A percentile compares a stretch with the other conserved stretches of the same genome.
phyloP scores from a whole-genome alignment of 441 rosid genomes.

The Aquilaria agallochum region DNA sequence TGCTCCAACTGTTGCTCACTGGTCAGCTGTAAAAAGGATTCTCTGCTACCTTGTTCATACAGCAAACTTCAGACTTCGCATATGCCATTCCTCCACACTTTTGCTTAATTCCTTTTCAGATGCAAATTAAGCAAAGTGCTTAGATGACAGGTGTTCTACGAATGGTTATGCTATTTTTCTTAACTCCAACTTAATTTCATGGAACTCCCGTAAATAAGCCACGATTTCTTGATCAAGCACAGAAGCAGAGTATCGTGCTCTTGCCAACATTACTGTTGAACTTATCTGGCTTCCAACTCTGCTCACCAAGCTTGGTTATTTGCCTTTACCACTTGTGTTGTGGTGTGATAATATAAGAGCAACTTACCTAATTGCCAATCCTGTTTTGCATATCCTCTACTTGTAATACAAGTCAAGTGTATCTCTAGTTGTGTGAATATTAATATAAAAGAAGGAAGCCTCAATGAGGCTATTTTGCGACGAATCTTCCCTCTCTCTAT shows the following conservation, averaged over 20 bases:
- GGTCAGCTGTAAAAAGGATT: background rate
- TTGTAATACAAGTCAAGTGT: too few relatives aligned
- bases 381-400: background rate
- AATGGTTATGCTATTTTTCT: background rate
- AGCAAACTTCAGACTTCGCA: background rate
- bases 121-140: background rate
- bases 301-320: too few relatives aligned
- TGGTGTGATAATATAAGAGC: constrained; percentile 1
- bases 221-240: background rate
- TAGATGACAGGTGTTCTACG: background rate
- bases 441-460: too few relatives aligned
- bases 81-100: background rate
- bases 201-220: background rate
- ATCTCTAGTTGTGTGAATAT: too few relatives aligned
- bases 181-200: background rate
- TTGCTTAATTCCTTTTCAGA: background rate
- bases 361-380: constrained; percentile 5
- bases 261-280: background rate
- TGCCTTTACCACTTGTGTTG: background rate
- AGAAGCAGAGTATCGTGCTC: background rate
- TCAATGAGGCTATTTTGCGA: too few relatives aligned
- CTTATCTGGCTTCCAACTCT: background rate
- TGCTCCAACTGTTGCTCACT: background rate
- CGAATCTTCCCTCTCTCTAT: too few relatives aligned
- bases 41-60: background rate